Base-by-base conservation (phyloP, 2,329 filamentous ascomycete genomes). In the Plenodomus tracheiphilus region DNA sequence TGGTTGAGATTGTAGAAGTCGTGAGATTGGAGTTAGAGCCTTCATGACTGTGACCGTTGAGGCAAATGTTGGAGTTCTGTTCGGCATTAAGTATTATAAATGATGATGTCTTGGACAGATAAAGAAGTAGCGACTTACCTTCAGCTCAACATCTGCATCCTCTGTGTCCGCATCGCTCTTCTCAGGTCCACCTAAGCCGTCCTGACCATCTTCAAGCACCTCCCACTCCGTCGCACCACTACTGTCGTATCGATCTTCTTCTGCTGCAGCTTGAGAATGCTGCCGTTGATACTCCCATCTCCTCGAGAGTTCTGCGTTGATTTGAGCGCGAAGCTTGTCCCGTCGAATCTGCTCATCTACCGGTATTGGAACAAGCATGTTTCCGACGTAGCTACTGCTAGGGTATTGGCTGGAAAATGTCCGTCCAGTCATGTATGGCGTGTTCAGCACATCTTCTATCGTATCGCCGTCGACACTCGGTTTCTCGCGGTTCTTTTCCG, bases 381-480 rank as follows among this genome's bases (percentile, higher is more conserved):
- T 36, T 7, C 38, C 40, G 4, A 25, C 8, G 32, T 49, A 49
- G 4, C 47, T 15, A 3, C 41, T 22, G 32, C 32, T 39, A 16
- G 49, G 46, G 32, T 49, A 43, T 15, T 43, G 43, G 0, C 44
- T 20, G 7, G 28, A 21, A 2, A 13, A 25, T 3, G 32, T 20
- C 1, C 43, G 34, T 1, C 30, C 40, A 1, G 22, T 56, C 21
- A 22, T 39, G 1, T 40, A 41, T 1, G 53, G 41, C 6, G 46
- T 10, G 6, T 51, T 54, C 47, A 56, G 51, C 16, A 49, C 19
- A n/a, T 54, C 48, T 21, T 52, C 51, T 17, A 54, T 40, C 1
- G 44, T 50, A 3, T 52, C 39, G 2, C 39, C 43, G 4, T 32
- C 4, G 11, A 7, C 15, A 4, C 8, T 15, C 9, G 7, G 6